Conservation (phyloP, 2,329 filamentous ascomycete genomes). For the Neopestalotiopsis sp. region DNA sequence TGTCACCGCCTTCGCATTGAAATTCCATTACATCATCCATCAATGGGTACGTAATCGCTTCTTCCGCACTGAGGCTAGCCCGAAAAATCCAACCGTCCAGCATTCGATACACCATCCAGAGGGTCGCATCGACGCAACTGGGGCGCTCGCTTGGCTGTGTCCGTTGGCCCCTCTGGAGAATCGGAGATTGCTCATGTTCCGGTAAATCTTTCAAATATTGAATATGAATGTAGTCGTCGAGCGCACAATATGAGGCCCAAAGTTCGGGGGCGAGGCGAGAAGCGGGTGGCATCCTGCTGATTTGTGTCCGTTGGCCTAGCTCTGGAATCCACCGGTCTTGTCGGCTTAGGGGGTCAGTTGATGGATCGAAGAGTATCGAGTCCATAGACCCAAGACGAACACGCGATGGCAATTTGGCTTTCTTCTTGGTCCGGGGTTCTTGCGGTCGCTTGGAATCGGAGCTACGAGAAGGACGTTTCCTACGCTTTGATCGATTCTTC, state of each 20-base stretch:
- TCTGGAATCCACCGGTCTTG: conserved; percentile 15
- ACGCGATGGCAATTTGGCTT: neutral
- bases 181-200: neutral
- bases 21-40: conserved; percentile 13
- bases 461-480: neutral
- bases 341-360: neutral
- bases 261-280: neutral
- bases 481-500: neutral
- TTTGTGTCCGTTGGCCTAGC: conserved; percentile 1
- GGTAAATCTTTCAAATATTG: conserved; percentile 5
- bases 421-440: neutral
- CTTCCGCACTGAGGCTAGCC: conserved; percentile 2
- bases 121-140: neutral
- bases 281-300: neutral
- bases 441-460: neutral
- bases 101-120: conserved; percentile 10
- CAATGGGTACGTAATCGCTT: neutral
- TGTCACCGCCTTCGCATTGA: conserved; percentile 1
- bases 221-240: conserved; percentile 2
- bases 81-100: conserved; percentile 11
- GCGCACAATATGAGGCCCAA: conserved; percentile 6
- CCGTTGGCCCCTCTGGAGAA: neutral
- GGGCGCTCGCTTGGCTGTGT: neutral
- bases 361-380: conserved; percentile 4
- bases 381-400: conserved; percentile 10